These are phyloP conservation scores for Fusarium penzigii DNA, from an alignment of 2,329 filamentous ascomycete species.

Conservation along the genomic window DNA sequence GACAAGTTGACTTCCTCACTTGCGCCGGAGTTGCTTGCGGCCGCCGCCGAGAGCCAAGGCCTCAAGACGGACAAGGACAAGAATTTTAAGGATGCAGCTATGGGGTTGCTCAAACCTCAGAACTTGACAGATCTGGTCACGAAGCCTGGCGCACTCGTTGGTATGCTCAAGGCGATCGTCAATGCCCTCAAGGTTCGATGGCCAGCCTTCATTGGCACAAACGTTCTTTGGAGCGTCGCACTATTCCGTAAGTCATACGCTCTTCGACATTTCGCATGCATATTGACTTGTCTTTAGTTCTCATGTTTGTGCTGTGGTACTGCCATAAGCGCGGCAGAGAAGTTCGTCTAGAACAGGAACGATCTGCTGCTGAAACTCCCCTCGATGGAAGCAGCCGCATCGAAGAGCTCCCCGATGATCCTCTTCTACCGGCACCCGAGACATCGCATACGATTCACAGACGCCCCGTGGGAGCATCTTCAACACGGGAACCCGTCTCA, in stretches of 20 bases:
- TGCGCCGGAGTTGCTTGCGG: slow-evolving; percentile 80
- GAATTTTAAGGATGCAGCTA: slow-evolving; percentile 62
- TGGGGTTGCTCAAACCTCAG: slow-evolving; percentile 68
- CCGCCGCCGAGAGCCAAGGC: slow-evolving; percentile 73
- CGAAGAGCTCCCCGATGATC: slow-evolving; percentile 54
- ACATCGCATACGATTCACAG: slow-evolving; percentile 6
- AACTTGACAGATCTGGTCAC: slow-evolving; percentile 78
- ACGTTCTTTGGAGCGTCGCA: slow-evolving; percentile 86
- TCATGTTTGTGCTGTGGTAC: slow-evolving; percentile 96
- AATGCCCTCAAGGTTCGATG: slow-evolving; percentile 84
- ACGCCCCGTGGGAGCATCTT: slow-evolving; percentile 1
- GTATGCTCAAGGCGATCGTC: slow-evolving; percentile 86
- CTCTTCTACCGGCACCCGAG: slow-evolving; percentile 40
- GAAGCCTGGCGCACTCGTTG: slow-evolving; percentile 82
- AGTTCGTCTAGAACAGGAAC: slow-evolving; percentile 69
- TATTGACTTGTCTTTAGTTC: slow-evolving; percentile 51
- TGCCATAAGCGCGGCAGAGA: slow-evolving; percentile 94
- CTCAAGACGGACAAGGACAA: slow-evolving; percentile 56
- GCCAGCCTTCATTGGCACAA: slow-evolving; percentile 88
- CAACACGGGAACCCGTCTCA: slow-evolving; percentile 19
- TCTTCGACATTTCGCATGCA: neutral
- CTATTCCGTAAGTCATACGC: slow-evolving; percentile 71
- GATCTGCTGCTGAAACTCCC: slow-evolving; percentile 34
- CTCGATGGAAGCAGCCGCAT: slow-evolving; percentile 44
- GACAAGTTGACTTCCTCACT: slow-evolving; percentile 75